Conservation (phyloP, 179 eudicot species). For the Gypsophila paniculata region DNA sequence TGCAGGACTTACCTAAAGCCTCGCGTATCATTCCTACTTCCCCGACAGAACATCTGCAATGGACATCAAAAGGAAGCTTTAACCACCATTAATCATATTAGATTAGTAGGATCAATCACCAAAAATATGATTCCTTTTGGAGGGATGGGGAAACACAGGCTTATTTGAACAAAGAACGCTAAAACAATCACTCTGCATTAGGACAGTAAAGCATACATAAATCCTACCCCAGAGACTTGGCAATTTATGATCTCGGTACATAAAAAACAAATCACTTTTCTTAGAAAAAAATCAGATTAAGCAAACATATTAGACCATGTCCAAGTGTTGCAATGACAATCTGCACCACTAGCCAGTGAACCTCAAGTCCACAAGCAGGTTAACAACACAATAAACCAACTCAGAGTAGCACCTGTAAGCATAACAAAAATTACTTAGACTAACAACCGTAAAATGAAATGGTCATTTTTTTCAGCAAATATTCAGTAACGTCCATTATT, state of each 20-base stretch:
- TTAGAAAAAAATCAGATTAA: not conserved
- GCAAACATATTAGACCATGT: not conserved
- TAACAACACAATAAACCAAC: not conserved
- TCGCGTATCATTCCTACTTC: slow-evolving; percentile 87
- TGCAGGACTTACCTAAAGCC: slow-evolving; percentile 68
- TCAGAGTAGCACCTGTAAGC: not conserved
- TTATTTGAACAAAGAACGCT: not conserved
- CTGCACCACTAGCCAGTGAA: not conserved
- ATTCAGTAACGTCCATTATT: not conserved
- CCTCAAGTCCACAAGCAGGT: not conserved
- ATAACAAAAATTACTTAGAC: not conserved
- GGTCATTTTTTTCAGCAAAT: not conserved
- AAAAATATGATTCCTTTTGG: not conserved
- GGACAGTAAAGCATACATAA: not conserved
- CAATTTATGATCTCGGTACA: not conserved
- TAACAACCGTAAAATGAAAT: not conserved
- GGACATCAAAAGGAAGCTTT: slow-evolving; percentile 6
- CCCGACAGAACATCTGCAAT: slow-evolving; percentile 92
- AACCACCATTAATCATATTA: not conserved
- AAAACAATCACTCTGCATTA: not conserved
- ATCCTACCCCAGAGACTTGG: not conserved
- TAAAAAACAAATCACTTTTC: not conserved
- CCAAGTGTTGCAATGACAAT: not conserved
- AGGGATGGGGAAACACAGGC: not conserved
- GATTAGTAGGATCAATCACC: too few species aligned